Evolutionary conservation across 768 basidiomycete species (phyloP), one percentile per base, ranked within the genome.

Genomic region (Boletus barrowsii): DNA sequence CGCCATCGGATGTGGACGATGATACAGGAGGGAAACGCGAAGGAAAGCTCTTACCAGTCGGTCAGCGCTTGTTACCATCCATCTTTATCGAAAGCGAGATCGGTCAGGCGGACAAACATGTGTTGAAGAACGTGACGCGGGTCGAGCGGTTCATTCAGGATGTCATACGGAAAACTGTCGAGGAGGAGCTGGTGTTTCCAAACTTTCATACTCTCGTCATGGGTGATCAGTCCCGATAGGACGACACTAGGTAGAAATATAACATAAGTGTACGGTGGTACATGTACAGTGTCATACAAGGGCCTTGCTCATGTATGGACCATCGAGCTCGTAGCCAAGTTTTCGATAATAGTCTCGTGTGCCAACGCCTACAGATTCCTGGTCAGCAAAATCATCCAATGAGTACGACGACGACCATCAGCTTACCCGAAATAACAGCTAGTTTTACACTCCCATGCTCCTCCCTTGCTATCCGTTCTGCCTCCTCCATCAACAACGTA

Each of bases 401-500:
- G 9, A 29, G 15, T 35, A 15, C 53, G 37, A 43, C 5, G 58
- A n/a, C n/a, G n/a, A 52, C 33, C 29, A 14, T 39, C n/a, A 40
- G 62, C 85, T 65, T 59, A 84, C 92, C 94, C 37, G 94, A 95
- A 60, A 99, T 99, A 55, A 99, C 96, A n/a, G 90, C 97, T 33
- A 99, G 73, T 73, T 98, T 95, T 57, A 88, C 77, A 69, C 93
- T 98, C 18, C 91, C 96, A 64, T 99, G 97, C 68, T 99, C 97
- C 65, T 98, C 96, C 60, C 88, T 77, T 24, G 97, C 94, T 76
- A 99, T 98, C 63, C 96, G 82, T 71, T 98, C 97, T 10, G 97
- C 97, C 74, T 99, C 97, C 68, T 99, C 97, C 97, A 99, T 99
- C 57, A 99, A 74, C 57, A 98, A 70, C 30, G 94, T 97, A 13